These are phyloP conservation scores for Tricholomella constricta DNA, from an alignment of 768 basidiomycete genomes.

Conservation along the genomic window DNA sequence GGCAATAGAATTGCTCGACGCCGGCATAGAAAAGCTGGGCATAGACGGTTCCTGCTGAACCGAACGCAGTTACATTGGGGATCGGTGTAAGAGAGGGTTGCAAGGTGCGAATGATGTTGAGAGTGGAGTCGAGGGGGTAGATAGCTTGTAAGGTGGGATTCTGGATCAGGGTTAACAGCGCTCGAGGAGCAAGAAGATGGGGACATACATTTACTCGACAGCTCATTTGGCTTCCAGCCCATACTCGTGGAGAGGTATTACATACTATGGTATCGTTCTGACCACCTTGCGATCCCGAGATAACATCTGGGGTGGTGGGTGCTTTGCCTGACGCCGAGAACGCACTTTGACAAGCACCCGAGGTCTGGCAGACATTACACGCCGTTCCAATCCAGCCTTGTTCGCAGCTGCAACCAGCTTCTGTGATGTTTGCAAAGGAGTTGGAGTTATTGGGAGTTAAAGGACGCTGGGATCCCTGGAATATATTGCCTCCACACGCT, in stretches of 20 bases:
- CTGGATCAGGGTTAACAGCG: conserved; percentile 36
- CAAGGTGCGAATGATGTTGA: conserved; percentile 80
- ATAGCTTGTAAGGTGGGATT: conserved; percentile 83
- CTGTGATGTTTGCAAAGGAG: conserved; percentile 63
- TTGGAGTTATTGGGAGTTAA: conserved; percentile 41
- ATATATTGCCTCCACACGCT: conserved; percentile 81
- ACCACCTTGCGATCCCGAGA: conserved; percentile 28
- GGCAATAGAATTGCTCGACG: conserved; percentile 87
- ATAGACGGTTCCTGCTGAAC: conserved; percentile 50
- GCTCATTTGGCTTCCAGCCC: conserved; percentile 79
- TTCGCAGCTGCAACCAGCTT: conserved; percentile 68
- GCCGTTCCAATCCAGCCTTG: conserved; percentile 76
- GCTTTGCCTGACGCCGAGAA: conserved; percentile 45
- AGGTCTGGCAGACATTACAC: conserved; percentile 77
- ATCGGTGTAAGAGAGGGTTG: conserved; percentile 70
- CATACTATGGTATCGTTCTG: conserved; percentile 74
- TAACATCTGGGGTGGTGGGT: conserved; percentile 29
- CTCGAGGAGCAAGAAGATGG: too few relatives aligned
- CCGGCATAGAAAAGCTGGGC: conserved; percentile 80
- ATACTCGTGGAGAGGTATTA: conserved; percentile 69
- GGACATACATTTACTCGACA: conserved; percentile 78
- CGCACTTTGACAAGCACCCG: conserved; percentile 69
- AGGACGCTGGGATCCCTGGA: conserved; percentile 64
- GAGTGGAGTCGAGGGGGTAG: conserved; percentile 67
- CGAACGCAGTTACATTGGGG: conserved; percentile 62